These are phyloP conservation scores for Dactylorhiza incarnata DNA, from an alignment of 106 monocot genomes.

Conservation along the genomic window DNA sequence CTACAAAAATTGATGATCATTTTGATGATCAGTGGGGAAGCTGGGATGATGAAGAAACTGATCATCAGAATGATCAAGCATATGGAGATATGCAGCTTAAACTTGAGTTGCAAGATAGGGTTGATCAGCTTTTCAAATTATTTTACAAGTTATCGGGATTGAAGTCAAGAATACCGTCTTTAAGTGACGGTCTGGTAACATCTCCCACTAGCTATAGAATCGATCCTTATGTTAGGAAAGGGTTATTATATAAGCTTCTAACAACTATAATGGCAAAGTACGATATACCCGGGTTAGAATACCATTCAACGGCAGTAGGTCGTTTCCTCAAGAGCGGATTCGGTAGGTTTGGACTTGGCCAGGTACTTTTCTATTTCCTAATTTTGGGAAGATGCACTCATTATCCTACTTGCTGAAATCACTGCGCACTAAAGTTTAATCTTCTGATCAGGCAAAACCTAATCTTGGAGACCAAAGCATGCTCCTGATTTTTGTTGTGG, in stretches of 20 bases:
- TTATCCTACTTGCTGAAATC: background rate
- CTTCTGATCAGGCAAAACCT: constrained; percentile 73
- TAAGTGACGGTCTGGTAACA: constrained; percentile 31
- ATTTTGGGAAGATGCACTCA: background rate
- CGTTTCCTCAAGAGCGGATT: constrained; percentile 92
- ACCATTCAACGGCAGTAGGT: constrained; percentile 91
- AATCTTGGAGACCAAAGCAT: constrained; percentile 66
- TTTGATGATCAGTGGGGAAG: constrained; percentile 92
- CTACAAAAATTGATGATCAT: constrained; percentile 28
- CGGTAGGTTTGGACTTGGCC: constrained; percentile 98
- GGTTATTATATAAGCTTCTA: constrained; percentile 69
- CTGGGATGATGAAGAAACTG: constrained; percentile 79
- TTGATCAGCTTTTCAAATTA: constrained; percentile 78
- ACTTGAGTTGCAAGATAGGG: constrained; percentile 80
- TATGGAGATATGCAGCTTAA: constrained; percentile 89
- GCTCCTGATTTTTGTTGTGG: constrained; percentile 82
- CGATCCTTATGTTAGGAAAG: constrained; percentile 52
- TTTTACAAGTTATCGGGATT: constrained; percentile 76
- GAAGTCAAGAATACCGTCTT: constrained; percentile 44
- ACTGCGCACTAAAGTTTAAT: background rate
- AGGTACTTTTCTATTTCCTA: constrained; percentile 43
- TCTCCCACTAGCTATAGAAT: constrained; percentile 30
- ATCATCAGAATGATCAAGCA: constrained; percentile 39
- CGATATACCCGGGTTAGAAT: constrained; percentile 78
- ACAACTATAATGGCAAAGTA: constrained; percentile 48